Evolutionary conservation across 2,329 filamentous ascomycete genomes (phyloP).

Genomic region (Botrytis hyacinthi): DNA sequence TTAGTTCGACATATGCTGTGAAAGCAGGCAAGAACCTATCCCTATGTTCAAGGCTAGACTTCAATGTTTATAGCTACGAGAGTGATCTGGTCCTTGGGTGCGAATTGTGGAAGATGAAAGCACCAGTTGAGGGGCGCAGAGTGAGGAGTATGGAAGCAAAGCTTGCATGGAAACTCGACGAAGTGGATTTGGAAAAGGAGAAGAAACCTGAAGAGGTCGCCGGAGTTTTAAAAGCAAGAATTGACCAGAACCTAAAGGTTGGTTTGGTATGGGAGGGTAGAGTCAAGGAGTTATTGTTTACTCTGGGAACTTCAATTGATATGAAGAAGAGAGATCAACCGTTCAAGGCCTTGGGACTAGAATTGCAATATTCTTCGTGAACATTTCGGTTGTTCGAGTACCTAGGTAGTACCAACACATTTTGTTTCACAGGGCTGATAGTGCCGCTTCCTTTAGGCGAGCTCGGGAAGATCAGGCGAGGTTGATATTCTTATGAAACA

Average conservation of each 20-base stretch:
- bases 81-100: conserved; percentile 88
- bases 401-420: too few species aligned
- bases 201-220: conserved; percentile 64
- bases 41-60: conserved; percentile 87
- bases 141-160: conserved; percentile 54
- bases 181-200: conserved; percentile 29
- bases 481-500: not conserved
- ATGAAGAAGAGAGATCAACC: conserved; percentile 72
- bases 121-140: conserved; percentile 29
- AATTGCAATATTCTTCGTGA: conserved; percentile 81
- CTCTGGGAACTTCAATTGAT: conserved; percentile 82
- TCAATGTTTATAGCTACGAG: conserved; percentile 98
- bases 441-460: not conserved
- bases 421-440: not conserved
- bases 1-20: conserved; percentile 89
- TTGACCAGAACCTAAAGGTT: conserved; percentile 85
- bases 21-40: conserved; percentile 80
- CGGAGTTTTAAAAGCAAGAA: conserved; percentile 83
- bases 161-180: conserved; percentile 51
- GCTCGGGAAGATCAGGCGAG: not conserved
- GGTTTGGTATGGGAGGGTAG: conserved; percentile 90
- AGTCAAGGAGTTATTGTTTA: conserved; percentile 89
- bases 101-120: conserved; percentile 78
- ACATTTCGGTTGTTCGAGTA: not conserved
- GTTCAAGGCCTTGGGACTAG: conserved; percentile 72